Percentiles rank a stretch among this genome's conserved stretches.
phyloP scores from a whole-genome alignment of 495 filamentous ascomycete species.

The Penicillium alfredii region DNA sequence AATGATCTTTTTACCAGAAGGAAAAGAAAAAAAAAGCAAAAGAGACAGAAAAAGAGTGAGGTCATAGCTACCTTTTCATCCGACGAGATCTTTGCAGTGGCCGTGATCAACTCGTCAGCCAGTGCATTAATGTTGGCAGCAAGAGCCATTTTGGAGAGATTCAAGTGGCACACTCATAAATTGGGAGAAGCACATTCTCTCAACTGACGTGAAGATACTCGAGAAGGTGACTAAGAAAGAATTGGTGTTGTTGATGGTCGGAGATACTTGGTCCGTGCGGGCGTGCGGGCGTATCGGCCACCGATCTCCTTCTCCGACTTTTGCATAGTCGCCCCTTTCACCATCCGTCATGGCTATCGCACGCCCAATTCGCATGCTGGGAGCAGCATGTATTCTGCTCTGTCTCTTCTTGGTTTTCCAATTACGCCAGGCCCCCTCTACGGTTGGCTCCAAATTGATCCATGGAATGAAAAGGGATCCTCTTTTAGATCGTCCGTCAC shows the following conservation, averaged over 20 bases:
- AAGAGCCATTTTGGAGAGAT: slow-evolving; percentile 43
- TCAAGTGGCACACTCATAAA: too few relatives aligned
- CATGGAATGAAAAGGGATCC: slow-evolving; percentile 65
- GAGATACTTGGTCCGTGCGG: too few relatives aligned
- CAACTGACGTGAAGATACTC: too few relatives aligned
- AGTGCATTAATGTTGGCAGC: slow-evolving; percentile 31
- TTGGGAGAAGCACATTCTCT: too few relatives aligned
- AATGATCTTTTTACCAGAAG: too few relatives aligned
- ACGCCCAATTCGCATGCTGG: slow-evolving; percentile 74
- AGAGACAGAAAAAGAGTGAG: too few relatives aligned
- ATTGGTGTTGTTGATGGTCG: too few relatives aligned
- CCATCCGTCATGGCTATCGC: slow-evolving; percentile 64
- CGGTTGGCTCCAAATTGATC: slow-evolving; percentile 29
- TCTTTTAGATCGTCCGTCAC: slow-evolving; percentile 66
- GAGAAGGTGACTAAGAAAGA: too few relatives aligned
- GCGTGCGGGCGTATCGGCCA: too few relatives aligned
- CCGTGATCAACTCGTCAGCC: slow-evolving; percentile 33
- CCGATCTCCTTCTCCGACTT: slow-evolving; percentile 15
- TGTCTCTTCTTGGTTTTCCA: slow-evolving; percentile 71
- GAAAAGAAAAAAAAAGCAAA: too few relatives aligned
- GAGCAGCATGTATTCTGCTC: slow-evolving; percentile 59
- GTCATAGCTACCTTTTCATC: slow-evolving; percentile 33
- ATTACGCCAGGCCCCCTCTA: slow-evolving; percentile 48
- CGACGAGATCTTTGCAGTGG: slow-evolving; percentile 19
- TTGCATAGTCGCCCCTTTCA: slow-evolving; percentile 15